phyloP scores from a whole-genome alignment of 1,284 basidiomycete species.

The Cryptococcus sp. region DNA sequence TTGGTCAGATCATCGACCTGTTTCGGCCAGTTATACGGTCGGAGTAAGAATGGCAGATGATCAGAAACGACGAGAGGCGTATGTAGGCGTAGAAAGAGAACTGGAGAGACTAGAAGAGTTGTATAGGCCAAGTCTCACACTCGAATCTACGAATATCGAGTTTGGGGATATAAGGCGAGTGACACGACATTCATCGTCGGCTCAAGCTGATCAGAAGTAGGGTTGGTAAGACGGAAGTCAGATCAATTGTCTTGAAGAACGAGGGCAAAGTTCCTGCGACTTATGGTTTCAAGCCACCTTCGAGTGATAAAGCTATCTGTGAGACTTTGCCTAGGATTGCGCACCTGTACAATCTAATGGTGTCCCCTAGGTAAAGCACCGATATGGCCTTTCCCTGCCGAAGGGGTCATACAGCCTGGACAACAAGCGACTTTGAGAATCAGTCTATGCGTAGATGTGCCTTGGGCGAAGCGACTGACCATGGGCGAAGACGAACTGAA shows the following conservation, averaged over 20 bases:
- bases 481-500: conserved; percentile 32
- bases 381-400: conserved; percentile 33
- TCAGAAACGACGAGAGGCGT: conserved; percentile 30
- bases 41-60: conserved; percentile 26
- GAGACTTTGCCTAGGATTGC: conserved; percentile 5
- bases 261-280: conserved; percentile 30
- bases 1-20: conserved; percentile 43
- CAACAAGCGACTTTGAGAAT: conserved; percentile 20
- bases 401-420: conserved; percentile 23
- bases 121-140: conserved; percentile 52
- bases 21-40: conserved; percentile 19
- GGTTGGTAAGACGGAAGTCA: conserved; percentile 17
- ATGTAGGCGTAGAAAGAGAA: conserved; percentile 42
- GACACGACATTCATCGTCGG: neutral
- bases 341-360: no score
- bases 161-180: conserved; percentile 37
- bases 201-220: conserved; percentile 2
- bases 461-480: conserved; percentile 17
- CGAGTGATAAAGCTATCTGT: conserved; percentile 32
- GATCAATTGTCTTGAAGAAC: conserved; percentile 27
- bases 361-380: conserved; percentile 26
- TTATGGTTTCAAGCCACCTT: conserved; percentile 32
- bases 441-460: conserved; percentile 25
- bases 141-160: conserved; percentile 50
- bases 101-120: conserved; percentile 48